Evolutionary conservation across 2,329 filamentous ascomycete species (phyloP).

Genomic region (Boeremia lycopersici): DNA sequence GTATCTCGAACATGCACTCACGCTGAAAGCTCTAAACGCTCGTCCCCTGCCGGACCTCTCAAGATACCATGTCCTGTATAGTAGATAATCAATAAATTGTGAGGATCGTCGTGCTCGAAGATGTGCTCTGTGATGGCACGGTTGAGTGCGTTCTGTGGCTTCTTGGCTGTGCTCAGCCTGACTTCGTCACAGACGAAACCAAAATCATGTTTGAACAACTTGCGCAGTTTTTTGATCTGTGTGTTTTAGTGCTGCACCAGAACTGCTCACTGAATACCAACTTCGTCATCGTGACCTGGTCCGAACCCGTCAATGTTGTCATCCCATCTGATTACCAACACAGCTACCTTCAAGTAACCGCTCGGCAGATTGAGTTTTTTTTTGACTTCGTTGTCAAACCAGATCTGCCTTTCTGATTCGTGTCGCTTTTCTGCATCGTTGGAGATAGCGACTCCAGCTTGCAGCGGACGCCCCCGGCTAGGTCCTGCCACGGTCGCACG

Average conservation of each 20-base stretch:
- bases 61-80: constrained; percentile 40
- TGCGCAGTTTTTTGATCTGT: not conserved
- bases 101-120: constrained; percentile 18
- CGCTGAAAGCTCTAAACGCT: constrained; percentile 21
- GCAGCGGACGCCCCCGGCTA: too few relatives aligned
- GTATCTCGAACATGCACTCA: too few relatives aligned
- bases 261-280: too few relatives aligned
- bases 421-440: not conserved
- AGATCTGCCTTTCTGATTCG: constrained; percentile 18
- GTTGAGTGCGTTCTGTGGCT: constrained; percentile 12
- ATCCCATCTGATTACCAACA: constrained; percentile 36
- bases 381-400: constrained; percentile 24
- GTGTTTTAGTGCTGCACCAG: too few relatives aligned
- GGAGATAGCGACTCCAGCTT: not conserved
- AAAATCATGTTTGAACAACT: constrained; percentile 14
- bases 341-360: constrained; percentile 33
- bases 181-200: constrained; percentile 9
- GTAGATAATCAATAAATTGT: constrained; percentile 38
- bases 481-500: too few relatives aligned
- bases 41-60: not conserved
- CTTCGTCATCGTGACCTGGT: constrained; percentile 20
- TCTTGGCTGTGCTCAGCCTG: not conserved
- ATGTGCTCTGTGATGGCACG: constrained; percentile 24
- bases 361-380: constrained; percentile 25
- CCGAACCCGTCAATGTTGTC: constrained; percentile 25